phyloP scores from a whole-genome alignment of 78 protist genomes.

The Capsaspora owczarzaki region DNA sequence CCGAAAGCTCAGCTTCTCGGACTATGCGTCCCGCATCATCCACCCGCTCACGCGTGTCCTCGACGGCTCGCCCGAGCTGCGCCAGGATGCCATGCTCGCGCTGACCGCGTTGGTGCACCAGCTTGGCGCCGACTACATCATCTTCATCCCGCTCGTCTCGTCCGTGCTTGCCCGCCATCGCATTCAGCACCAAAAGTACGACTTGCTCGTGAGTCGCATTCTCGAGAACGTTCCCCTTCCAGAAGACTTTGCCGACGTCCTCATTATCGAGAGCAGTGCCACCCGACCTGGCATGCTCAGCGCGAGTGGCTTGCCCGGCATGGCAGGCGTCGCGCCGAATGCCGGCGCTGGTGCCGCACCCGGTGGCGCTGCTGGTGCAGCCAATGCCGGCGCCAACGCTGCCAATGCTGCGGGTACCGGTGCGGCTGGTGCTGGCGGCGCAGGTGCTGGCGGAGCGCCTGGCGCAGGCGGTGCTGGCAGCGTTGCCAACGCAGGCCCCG shows the following conservation, averaged over 20 bases:
- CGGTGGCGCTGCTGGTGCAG: neutral
- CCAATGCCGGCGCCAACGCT: neutral
- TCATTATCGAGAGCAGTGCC: too few species aligned
- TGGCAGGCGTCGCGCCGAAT: neutral
- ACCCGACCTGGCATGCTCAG: too few species aligned
- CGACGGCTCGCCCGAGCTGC: slow-evolving; percentile 31
- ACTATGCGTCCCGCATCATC: slow-evolving; percentile 71
- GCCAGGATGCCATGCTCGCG: slow-evolving; percentile 39
- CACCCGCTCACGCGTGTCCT: slow-evolving; percentile 80
- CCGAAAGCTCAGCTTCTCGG: slow-evolving; percentile 56
- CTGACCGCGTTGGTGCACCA: slow-evolving; percentile 64
- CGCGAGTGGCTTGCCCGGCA: neutral
- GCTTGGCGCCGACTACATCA: slow-evolving; percentile 65
- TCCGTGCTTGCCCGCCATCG: slow-evolving; percentile 41
- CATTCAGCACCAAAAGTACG: slow-evolving; percentile 33
- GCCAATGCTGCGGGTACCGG: too few species aligned
- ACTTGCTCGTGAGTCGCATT: slow-evolving; percentile 31
- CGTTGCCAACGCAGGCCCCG: neutral
- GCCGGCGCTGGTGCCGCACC: neutral
- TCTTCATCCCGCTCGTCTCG: slow-evolving; percentile 72
- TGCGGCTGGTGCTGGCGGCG: slow-evolving; percentile 9
- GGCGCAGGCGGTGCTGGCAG: slow-evolving; percentile 6
- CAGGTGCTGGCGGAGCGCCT: slow-evolving; percentile 13
- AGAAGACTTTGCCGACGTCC: neutral
- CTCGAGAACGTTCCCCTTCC: slow-evolving; percentile 13